These are phyloP conservation scores for Vigna reflexopilosa DNA, from an alignment of 306 rosid species.

Conservation along the genomic window DNA sequence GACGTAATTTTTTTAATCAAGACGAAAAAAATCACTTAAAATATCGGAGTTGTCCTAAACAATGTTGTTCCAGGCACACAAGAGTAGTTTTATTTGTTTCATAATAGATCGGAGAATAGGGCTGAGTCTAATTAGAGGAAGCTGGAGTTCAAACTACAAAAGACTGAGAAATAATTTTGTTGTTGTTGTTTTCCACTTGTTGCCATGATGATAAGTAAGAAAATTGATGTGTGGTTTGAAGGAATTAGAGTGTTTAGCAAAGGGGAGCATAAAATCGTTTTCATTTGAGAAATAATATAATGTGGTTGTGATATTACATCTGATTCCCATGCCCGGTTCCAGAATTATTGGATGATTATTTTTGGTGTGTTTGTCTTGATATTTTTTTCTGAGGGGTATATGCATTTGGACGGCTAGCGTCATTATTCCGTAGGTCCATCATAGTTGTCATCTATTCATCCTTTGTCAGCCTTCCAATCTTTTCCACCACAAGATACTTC, in stretches of 20 bases:
- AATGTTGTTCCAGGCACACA: background rate
- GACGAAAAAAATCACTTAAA: too few species aligned
- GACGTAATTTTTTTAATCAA: too few species aligned
- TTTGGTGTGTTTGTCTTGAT: background rate
- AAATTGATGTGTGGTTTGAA: background rate
- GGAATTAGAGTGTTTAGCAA: background rate
- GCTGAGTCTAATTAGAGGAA: background rate
- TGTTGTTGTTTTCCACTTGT: background rate
- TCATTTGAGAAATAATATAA: background rate
- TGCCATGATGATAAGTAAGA: background rate
- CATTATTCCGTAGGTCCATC: slow-evolving; percentile 20
- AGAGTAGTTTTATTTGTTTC: background rate
- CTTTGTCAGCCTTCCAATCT: background rate
- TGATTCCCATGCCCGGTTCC: background rate
- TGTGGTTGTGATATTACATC: background rate
- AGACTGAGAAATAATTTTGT: background rate
- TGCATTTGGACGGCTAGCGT: slow-evolving; percentile 28
- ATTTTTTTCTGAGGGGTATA: slow-evolving; percentile 23
- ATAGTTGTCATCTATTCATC: background rate
- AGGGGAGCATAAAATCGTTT: background rate
- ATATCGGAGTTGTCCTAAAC: background rate
- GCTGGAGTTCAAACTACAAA: background rate
- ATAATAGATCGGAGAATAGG: slow-evolving; percentile 17
- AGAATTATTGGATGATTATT: background rate
- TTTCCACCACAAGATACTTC: background rate